Conservation (phyloP, 208 protist genomes). For the Acanthamoeba healyi region DNA sequence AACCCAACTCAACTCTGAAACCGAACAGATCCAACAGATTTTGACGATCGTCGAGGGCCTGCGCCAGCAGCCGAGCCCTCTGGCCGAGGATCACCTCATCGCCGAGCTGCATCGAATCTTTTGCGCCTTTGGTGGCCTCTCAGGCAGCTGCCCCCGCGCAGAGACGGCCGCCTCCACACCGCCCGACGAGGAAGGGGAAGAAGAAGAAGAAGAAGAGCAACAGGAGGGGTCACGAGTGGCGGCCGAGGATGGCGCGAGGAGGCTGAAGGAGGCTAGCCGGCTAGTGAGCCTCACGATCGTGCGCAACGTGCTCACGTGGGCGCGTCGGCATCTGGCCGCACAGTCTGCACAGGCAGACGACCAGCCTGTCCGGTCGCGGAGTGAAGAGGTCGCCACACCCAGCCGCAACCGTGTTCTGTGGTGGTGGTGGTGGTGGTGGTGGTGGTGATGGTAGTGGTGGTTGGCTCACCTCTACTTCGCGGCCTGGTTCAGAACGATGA, state of each 20-base stretch:
- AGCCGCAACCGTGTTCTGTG: too few relatives aligned
- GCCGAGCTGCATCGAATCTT: conserved; percentile 19
- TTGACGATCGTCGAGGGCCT: conserved; percentile 28
- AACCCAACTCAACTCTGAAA: conserved; percentile 43
- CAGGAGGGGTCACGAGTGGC: background rate
- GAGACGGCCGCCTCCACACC: background rate
- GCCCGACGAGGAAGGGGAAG: background rate
- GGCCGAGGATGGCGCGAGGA: background rate
- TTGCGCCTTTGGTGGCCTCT: background rate
- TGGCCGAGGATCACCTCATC: background rate
- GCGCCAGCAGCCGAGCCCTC: background rate
- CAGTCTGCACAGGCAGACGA: background rate
- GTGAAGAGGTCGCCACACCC: too few relatives aligned
- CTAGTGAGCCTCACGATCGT: background rate
- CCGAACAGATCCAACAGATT: conserved; percentile 45
- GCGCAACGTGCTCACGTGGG: conserved; percentile 52
- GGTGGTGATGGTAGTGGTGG: too few relatives aligned
- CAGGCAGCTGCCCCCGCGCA: too few relatives aligned
- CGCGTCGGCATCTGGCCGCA: background rate
- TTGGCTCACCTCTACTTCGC: too few relatives aligned
- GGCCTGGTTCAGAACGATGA: background rate
- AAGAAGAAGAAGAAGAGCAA: background rate
- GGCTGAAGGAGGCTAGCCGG: background rate
- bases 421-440: too few relatives aligned
- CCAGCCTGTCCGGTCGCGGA: background rate